Conservation (phyloP, 768 basidiomycete genomes). For the Rhizopogon vesiculosus region DNA sequence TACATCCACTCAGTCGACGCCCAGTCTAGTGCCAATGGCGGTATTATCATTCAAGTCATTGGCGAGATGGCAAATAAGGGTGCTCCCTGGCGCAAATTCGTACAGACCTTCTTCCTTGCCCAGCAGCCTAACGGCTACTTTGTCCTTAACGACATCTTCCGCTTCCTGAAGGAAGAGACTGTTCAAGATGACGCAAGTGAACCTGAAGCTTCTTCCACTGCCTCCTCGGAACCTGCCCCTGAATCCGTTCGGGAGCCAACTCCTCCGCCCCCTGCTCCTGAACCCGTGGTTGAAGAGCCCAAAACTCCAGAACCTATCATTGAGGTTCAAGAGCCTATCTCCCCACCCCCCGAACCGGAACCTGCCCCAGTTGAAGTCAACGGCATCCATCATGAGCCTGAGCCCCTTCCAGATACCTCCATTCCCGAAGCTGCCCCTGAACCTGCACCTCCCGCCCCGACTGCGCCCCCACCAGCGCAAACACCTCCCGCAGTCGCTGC, state of each 20-base stretch:
- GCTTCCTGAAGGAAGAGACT: constrained; percentile 94
- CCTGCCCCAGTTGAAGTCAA: constrained; percentile 37
- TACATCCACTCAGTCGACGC: constrained; percentile 99
- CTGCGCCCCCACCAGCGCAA: constrained; percentile 14
- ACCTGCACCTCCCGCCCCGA: constrained; percentile 23
- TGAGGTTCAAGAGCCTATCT: constrained; percentile 38
- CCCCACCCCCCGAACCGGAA: constrained; percentile 32
- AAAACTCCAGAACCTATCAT: constrained; percentile 20
- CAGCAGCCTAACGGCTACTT: constrained; percentile 99
- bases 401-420: constrained; percentile 18
- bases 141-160: constrained; percentile 99
- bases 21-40: constrained; percentile 89
- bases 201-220: constrained; percentile 30
- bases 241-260: constrained; percentile 26
- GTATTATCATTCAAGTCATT: constrained; percentile 98
- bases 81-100: constrained; percentile 96
- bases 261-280: constrained; percentile 32
- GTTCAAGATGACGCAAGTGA: constrained; percentile 74
- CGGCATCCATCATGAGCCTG: constrained; percentile 33
- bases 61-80: constrained; percentile 96
- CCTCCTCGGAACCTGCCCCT: constrained; percentile 28
- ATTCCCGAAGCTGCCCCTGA: constrained; percentile 22
- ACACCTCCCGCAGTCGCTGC: constrained; percentile 21
- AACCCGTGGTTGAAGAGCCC: constrained; percentile 16
- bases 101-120: constrained; percentile 99